Evolutionary conservation across 1,284 basidiomycete genomes (phyloP).

Genomic region (Malassezia furfur): DNA sequence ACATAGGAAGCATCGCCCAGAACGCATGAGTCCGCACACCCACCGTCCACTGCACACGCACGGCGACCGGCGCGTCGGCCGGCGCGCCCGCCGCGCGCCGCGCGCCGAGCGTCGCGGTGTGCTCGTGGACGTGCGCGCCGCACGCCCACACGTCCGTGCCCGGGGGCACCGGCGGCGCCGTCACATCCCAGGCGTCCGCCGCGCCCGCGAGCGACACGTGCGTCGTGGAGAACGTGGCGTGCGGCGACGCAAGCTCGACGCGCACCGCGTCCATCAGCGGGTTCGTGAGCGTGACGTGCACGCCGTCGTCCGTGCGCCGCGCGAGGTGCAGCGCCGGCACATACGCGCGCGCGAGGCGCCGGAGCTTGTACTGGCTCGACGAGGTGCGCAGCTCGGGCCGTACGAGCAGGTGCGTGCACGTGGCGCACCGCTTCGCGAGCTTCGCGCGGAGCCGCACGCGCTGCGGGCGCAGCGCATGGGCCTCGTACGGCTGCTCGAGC

Average conservation of each 20-base stretch:
- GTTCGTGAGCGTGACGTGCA: conserved; percentile 26
- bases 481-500: conserved; percentile 49
- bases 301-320: not conserved
- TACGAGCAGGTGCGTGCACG: conserved; percentile 89
- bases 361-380: conserved; percentile 89
- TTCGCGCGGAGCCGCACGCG: conserved; percentile 74
- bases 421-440: conserved; percentile 84
- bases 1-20: not conserved
- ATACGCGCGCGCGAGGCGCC: conserved; percentile 85
- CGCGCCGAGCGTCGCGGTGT: not conserved
- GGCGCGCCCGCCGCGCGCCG: not conserved
- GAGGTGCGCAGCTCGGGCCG: conserved; percentile 95
- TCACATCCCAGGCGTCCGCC: conserved; percentile 1
- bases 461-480: conserved; percentile 50
- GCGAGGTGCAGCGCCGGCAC: conserved; percentile 56
- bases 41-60: conserved; percentile 4
- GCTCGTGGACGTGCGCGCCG: not conserved
- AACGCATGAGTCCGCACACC: not conserved
- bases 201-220: not conserved
- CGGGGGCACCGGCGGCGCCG: not conserved
- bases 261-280: conserved; percentile 37
- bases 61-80: not conserved
- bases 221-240: not conserved
- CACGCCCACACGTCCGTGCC: not conserved
- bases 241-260: conserved; percentile 20